Evolutionary conservation across 106 monocot genomes (phyloP).

Genomic region (Triglochin maritima): DNA sequence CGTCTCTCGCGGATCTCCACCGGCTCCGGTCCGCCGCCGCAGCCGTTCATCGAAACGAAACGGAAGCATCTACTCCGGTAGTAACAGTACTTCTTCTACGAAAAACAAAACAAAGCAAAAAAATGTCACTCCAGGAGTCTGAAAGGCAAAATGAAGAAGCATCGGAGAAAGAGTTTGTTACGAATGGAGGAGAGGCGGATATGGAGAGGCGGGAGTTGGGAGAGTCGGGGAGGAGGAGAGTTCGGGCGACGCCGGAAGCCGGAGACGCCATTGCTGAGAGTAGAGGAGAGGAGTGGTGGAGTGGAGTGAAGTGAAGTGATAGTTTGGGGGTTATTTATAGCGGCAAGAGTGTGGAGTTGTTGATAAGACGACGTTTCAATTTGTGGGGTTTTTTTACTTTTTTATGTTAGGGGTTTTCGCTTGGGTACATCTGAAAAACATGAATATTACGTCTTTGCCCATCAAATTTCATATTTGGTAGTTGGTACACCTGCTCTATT

Average conservation of each 20-base stretch:
- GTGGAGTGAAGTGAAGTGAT: too few relatives aligned
- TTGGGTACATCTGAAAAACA: too few relatives aligned
- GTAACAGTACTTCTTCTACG: not conserved
- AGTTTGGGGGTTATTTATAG: too few relatives aligned
- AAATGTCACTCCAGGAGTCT: not conserved
- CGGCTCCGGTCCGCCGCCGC: slow-evolving; percentile 1
- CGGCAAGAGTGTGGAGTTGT: too few relatives aligned
- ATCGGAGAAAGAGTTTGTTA: not conserved
- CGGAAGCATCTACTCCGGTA: slow-evolving; percentile 7
- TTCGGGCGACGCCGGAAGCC: not conserved
- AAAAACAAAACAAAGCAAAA: not conserved
- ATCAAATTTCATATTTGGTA: too few relatives aligned
- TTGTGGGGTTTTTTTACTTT: too few relatives aligned
- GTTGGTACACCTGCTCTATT: too few relatives aligned
- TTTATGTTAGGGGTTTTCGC: too few relatives aligned
- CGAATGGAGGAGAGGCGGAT: not conserved
- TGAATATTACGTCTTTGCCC: too few relatives aligned
- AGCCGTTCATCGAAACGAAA: slow-evolving; percentile 50
- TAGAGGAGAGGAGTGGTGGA: not conserved
- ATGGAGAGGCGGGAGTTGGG: not conserved
- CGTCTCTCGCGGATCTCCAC: slow-evolving; percentile 32
- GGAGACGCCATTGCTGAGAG: not conserved
- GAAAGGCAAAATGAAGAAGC: not conserved
- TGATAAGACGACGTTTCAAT: too few relatives aligned
- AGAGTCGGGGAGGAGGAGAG: not conserved